Evolutionary conservation across 2,329 filamentous ascomycete species (phyloP), one percentile per base, ranked within the genome.

Genomic region (Thielaviopsis ethacetica): DNA sequence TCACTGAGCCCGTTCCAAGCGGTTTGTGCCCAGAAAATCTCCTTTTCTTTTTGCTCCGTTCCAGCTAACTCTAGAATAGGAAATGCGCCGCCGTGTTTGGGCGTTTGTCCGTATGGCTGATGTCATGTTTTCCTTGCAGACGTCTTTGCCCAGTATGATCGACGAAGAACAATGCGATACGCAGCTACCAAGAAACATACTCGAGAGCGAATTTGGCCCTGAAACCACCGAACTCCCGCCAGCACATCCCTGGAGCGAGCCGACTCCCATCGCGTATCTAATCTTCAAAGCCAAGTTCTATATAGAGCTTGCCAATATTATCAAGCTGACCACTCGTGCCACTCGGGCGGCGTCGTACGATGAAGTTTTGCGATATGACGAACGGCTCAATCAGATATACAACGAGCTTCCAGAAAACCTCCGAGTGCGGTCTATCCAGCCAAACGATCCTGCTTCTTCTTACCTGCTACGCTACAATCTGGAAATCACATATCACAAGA

Each of bases 401-500:
- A 74, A 85, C 38, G 79, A 84, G 59, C 78, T 95, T 55, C 88
- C 93, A 0, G 34, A 84, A 82, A 64, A 76, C 95, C 64, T 83
- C 84, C 34, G 78, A 84, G 49, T 56, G 17, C 41, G 34, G 0
- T 76, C 95, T 61, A 85, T 91, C 60, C 85, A 88, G 59, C 84
- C 81, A 4, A 77, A 83, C 53, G 91, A 95, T 65, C 84, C 94
- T 19, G 83, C 93, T 69, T 87, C 88, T 26, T 79, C 93, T 61
- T 84, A 96, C 60, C 85, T 95, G 73, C 86, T 91, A 56, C 83
- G 91, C 27, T 91, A 90, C 68, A 86, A 86, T 59, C 74, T 96
- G 34, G 88, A 93, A 62, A 84, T 93, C 55, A 73, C 96, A 5
- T 95, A 90, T 67, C 83, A 94, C 63, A 95, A 95, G 71, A 86